Evolutionary conservation across 2,329 filamentous ascomycete genomes (phyloP).

Genomic region (Coniella vitis): DNA sequence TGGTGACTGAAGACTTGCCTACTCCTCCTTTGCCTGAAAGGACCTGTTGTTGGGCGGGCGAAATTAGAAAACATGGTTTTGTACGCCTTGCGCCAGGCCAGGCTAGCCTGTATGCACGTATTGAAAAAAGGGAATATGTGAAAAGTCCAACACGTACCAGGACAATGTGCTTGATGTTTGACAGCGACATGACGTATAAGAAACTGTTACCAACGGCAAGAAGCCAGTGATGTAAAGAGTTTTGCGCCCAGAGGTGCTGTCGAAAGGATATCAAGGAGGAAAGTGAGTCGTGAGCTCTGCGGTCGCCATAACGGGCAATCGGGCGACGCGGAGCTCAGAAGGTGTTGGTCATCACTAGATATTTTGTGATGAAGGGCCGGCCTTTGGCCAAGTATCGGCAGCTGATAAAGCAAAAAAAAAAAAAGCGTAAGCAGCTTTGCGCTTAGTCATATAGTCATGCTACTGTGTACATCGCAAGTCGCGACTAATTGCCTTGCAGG

Average conservation of each 20-base stretch:
- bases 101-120: too few species aligned
- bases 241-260: too few species aligned
- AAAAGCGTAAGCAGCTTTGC: not conserved
- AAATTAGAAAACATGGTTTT: slow-evolving; percentile 6
- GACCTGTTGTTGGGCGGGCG: slow-evolving; percentile 37
- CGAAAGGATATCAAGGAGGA: not conserved
- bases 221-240: not conserved
- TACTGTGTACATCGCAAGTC: not conserved
- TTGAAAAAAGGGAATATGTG: too few species aligned
- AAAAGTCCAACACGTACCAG: slow-evolving; percentile 41
- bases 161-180: slow-evolving; percentile 69
- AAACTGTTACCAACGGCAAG: too few species aligned
- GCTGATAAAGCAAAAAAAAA: slow-evolving; percentile 15
- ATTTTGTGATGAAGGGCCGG: slow-evolving; percentile 8
- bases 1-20: slow-evolving; percentile 96
- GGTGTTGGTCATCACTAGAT: not conserved
- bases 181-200: slow-evolving; percentile 49
- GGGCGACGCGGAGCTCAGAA: not conserved
- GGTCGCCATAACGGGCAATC: slow-evolving; percentile 6
- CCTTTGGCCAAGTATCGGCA: slow-evolving; percentile 14
- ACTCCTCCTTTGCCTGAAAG: slow-evolving; percentile 97
- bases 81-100: not conserved
- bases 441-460: not conserved
- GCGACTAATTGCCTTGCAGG: too few species aligned
- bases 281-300: not conserved